Evolutionary conservation across 2,329 filamentous ascomycete genomes (phyloP).

Genomic region (Fusarium buharicum): DNA sequence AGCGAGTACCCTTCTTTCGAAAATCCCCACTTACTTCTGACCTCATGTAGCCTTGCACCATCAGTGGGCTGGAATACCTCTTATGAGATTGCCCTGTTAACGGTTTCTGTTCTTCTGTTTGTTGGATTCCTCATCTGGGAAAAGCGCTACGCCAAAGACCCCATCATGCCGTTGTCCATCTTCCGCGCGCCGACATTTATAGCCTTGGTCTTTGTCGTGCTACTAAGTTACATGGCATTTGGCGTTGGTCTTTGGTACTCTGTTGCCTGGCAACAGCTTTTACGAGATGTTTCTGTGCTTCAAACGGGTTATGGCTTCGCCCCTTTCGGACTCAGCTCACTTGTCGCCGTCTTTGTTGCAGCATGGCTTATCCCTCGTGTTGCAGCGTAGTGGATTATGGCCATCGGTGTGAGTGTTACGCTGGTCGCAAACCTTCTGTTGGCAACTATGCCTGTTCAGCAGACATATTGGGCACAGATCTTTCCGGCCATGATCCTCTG

Average conservation of each 20-base stretch:
- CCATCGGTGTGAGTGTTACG: conserved; percentile 50
- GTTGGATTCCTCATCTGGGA: conserved; percentile 56
- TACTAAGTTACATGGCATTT: conserved; percentile 60
- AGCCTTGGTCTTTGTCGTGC: conserved; percentile 55
- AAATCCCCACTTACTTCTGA: fast-evolving
- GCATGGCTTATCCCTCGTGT: conserved; percentile 60
- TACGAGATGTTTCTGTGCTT: conserved; percentile 54
- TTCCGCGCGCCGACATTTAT: conserved; percentile 58
- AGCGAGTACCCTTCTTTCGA: conserved; percentile 48
- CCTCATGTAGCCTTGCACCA: conserved; percentile 51
- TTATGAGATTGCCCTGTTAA: conserved; percentile 54
- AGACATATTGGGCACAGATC: conserved; percentile 53
- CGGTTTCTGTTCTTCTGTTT: conserved; percentile 49
- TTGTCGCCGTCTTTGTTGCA: conserved; percentile 16
- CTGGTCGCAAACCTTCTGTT: conserved; percentile 26
- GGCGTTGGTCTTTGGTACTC: conserved; percentile 62
- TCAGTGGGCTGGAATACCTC: conserved; percentile 57
- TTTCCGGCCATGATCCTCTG: conserved; percentile 53
- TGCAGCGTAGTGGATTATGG: conserved; percentile 60
- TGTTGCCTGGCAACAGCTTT: conserved; percentile 55
- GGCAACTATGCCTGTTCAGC: conserved; percentile 57
- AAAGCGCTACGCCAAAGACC: conserved; percentile 49
- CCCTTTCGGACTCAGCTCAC: conserved; percentile 8
- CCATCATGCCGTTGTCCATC: conserved; percentile 59
- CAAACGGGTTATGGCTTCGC: conserved; percentile 8